phyloP scores from a whole-genome alignment of 257 asterid species.

The Cordia subcordata region DNA sequence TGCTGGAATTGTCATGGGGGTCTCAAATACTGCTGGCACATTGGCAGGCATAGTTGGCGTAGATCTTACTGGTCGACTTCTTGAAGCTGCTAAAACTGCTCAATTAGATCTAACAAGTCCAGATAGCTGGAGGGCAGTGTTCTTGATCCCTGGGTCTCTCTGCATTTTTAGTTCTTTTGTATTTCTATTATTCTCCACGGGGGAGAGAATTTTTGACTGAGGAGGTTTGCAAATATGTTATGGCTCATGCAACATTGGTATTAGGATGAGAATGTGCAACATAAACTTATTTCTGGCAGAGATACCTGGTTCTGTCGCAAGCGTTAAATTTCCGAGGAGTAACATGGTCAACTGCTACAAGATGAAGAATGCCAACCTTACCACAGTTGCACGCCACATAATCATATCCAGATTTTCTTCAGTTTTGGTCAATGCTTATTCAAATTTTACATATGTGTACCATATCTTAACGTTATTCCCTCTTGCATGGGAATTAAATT shows the following conservation, averaged over 20 bases:
- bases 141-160: constrained; percentile 3
- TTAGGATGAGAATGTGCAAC: background rate
- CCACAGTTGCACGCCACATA: too few relatives aligned
- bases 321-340: background rate
- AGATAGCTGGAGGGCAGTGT: background rate
- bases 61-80: constrained; percentile 2
- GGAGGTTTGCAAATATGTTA: background rate
- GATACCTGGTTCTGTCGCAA: background rate
- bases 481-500: too few relatives aligned
- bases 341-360: background rate
- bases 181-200: constrained; percentile 2
- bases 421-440: too few relatives aligned
- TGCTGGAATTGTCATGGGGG: constrained; percentile 7
- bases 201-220: constrained; percentile 1
- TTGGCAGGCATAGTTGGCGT: constrained; percentile 4
- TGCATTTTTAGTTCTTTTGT: background rate
- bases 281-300: background rate
- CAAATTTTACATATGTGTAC: too few relatives aligned
- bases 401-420: too few relatives aligned
- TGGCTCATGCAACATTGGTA: background rate
- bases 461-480: too few relatives aligned
- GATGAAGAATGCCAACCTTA: background rate
- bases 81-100: constrained; percentile 1
- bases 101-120: constrained; percentile 1
- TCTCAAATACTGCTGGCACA: constrained; percentile 2